These are phyloP conservation scores for Salix caprea DNA, from an alignment of 345 rosid species.

Conservation along the genomic window DNA sequence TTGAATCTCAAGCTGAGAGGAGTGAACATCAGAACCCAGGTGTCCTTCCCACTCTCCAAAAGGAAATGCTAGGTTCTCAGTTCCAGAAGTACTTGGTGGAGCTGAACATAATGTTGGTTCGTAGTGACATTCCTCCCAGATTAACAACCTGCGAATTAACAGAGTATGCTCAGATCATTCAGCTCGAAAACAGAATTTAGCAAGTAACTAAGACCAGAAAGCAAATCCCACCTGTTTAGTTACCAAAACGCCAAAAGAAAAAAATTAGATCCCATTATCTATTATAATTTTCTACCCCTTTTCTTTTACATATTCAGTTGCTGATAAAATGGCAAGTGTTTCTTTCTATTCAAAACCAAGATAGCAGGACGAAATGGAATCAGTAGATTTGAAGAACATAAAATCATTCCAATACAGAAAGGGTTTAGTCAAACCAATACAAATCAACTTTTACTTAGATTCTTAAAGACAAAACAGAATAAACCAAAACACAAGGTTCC, in stretches of 20 bases:
- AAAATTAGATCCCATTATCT: neutral
- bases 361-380: slow-evolving; percentile 24
- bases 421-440: slow-evolving; percentile 34
- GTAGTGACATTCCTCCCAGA: slow-evolving; percentile 84
- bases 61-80: slow-evolving; percentile 24
- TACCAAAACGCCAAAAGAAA: neutral
- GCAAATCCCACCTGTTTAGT: neutral
- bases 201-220: neutral
- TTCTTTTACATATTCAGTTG: slow-evolving; percentile 6
- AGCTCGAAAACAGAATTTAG: neutral
- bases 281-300: neutral
- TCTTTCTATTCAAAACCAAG: slow-evolving; percentile 14
- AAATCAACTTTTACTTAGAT: slow-evolving; percentile 43
- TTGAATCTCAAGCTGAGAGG: slow-evolving; percentile 33
- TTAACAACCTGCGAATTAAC: slow-evolving; percentile 53
- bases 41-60: slow-evolving; percentile 43
- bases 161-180: slow-evolving; percentile 4
- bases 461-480: slow-evolving; percentile 58
- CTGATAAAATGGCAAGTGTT: slow-evolving; percentile 5
- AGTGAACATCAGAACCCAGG: slow-evolving; percentile 27
- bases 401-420: slow-evolving; percentile 29
- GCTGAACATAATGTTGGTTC: slow-evolving; percentile 33
- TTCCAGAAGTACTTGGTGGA: slow-evolving; percentile 28
- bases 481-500: slow-evolving; percentile 65
- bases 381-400: slow-evolving; percentile 16